These are phyloP conservation scores for Aspergillus ochraceoroseus DNA, from an alignment of 2,329 filamentous ascomycete species.

Conservation along the genomic window DNA sequence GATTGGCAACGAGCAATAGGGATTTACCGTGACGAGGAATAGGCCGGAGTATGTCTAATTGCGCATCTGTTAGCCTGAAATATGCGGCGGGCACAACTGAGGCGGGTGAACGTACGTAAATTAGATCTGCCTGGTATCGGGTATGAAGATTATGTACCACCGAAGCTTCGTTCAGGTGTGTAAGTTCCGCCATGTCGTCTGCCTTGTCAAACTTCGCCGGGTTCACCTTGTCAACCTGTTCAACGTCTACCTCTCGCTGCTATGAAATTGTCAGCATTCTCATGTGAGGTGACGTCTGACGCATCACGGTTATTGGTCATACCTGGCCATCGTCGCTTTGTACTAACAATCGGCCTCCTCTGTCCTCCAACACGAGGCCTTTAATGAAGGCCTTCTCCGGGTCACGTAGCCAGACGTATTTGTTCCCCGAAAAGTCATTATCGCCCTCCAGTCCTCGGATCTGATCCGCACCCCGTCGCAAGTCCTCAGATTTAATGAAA, in stretches of 20 bases:
- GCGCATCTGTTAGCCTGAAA: not conserved
- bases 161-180: conserved; percentile 94
- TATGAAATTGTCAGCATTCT: conserved; percentile 38
- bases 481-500: conserved; percentile 86
- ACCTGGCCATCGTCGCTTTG: conserved; percentile 91
- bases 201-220: conserved; percentile 99
- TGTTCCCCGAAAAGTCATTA: conserved; percentile 97
- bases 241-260: conserved; percentile 80
- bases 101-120: conserved; percentile 57
- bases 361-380: conserved; percentile 84
- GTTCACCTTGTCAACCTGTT: conserved; percentile 97
- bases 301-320: conserved; percentile 36
- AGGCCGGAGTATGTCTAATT: conserved; percentile 85
- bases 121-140: conserved; percentile 91
- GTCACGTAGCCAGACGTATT: conserved; percentile 97
- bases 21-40: conserved; percentile 95
- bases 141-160: conserved; percentile 96
- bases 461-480: conserved; percentile 54
- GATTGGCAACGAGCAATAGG: conserved; percentile 89
- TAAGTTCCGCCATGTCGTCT: conserved; percentile 98
- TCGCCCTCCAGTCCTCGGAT: conserved; percentile 82
- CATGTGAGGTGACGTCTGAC: no score
- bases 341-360: conserved; percentile 67
- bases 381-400: conserved; percentile 81
- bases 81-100: not conserved